These are phyloP conservation scores for Prunella vulgaris DNA, from an alignment of 257 asterid species.

Conservation along the genomic window DNA sequence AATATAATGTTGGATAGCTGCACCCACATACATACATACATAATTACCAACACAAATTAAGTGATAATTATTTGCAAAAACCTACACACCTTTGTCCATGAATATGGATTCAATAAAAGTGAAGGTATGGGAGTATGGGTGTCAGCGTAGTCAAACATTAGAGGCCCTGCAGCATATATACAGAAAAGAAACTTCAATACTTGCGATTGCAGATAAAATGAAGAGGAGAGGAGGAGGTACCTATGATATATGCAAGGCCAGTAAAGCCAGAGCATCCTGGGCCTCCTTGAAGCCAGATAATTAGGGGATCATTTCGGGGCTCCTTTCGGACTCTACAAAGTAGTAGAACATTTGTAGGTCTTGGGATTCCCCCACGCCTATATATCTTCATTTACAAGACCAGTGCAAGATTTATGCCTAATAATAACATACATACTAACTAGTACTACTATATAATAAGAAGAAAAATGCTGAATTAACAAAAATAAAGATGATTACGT, in stretches of 20 bases:
- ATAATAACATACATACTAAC: no score
- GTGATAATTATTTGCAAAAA: no score
- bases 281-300: conserved; percentile 30
- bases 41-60: no score
- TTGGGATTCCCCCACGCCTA: conserved; percentile 21
- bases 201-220: no score
- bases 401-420: no score
- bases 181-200: no score
- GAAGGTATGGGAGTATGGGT: conserved; percentile 47
- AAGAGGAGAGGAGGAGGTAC: neutral
- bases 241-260: conserved; percentile 18
- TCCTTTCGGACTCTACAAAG: conserved; percentile 22
- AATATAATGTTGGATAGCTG: conserved; percentile 20
- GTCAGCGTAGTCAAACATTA: conserved; percentile 28
- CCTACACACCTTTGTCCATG: conserved; percentile 65
- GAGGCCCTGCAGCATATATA: conserved; percentile 64
- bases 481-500: no score
- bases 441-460: no score
- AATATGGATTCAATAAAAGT: conserved; percentile 38
- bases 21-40: neutral
- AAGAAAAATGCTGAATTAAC: no score
- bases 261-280: conserved; percentile 29
- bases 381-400: neutral
- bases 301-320: conserved; percentile 26
- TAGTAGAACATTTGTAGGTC: conserved; percentile 24